Evolutionary conservation across 345 rosid genomes (phyloP), one percentile per base, ranked within the genome.

Genomic region (Abelmoschus esculentus): DNA sequence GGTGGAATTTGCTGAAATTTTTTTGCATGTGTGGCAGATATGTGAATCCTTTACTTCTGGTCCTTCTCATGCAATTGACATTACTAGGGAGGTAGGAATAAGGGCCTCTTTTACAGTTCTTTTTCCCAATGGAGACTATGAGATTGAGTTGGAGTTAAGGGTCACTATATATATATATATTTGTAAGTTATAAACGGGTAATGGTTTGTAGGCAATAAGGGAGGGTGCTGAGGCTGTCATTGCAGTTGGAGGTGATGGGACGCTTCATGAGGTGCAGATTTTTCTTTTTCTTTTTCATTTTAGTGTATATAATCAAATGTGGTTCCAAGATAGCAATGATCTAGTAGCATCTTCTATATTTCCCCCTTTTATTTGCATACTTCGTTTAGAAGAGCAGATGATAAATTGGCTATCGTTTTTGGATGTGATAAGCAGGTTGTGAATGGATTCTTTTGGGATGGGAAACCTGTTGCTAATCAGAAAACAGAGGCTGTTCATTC

Each of bases 211-310:
- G 99, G 96, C 98, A 54, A 95, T 95, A 70, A 81, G 87, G 72
- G 90, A 86, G 74, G 98, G 98, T 31, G 98, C 90, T 42, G 96
- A 91, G 79, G 98, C 98, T 72, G 98, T 95, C 69, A 84, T 95
- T 85, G 98, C 99, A 36, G 99, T 95, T 18, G 99, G 99, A 78
- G 99, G 99, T 28, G 99, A 95, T 79, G 98, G 99, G 70, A 95
- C 99, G 49, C 81, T 95, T 79, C 99, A 95, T 31, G 98, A 95
- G 97, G 98, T 91, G 57, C 28, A 60, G 17, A 5, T 18, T 19
- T 63, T 63, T 12, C 38, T 75, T 62, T 19, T 50, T 61, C 15
- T 6, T 34, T 19, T 19, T 72, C 72, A 19, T 61, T 70, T 42
- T 42, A n/a, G 57, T 2, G 6, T 38, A 18, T 53, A 53, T 15